These are phyloP conservation scores for Plasmodium billcollinsi DNA, from an alignment of 169 alveolate genomes.

Conservation along the genomic window DNA sequence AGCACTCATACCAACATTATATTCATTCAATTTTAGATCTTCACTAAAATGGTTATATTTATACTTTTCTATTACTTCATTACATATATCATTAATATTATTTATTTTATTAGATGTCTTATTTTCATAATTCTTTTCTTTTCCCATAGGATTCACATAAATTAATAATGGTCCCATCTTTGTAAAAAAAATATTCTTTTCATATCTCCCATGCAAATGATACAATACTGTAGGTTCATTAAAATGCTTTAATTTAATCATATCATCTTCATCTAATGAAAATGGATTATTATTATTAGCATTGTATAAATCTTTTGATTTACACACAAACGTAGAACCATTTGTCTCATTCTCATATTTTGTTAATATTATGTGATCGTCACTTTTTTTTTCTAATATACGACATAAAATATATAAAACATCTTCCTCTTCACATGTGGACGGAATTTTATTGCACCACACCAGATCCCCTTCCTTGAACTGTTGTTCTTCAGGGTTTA, in stretches of 20 bases:
- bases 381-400: conserved; percentile 16
- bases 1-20: conserved; percentile 27
- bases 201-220: conserved; percentile 46
- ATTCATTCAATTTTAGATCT: conserved; percentile 31
- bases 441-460: conserved; percentile 39
- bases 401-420: conserved; percentile 35
- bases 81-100: neutral
- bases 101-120: neutral
- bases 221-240: conserved; percentile 38
- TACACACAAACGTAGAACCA: conserved; percentile 24
- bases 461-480: conserved; percentile 67
- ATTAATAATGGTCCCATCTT: conserved; percentile 70
- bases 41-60: neutral
- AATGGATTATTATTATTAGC: conserved; percentile 28
- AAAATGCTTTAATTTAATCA: conserved; percentile 40
- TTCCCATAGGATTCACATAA: conserved; percentile 32
- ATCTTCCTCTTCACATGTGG: conserved; percentile 19
- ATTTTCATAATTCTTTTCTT: too few species aligned
- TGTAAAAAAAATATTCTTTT: conserved; percentile 41
- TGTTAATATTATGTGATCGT: conserved; percentile 28
- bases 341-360: conserved; percentile 18
- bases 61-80: conserved; percentile 26
- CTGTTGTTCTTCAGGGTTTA: neutral
- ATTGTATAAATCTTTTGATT: conserved; percentile 8
- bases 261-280: conserved; percentile 53